Base-by-base conservation (phyloP, 2,329 filamentous ascomycete genomes). In the Trichoderma citrinoviride region DNA sequence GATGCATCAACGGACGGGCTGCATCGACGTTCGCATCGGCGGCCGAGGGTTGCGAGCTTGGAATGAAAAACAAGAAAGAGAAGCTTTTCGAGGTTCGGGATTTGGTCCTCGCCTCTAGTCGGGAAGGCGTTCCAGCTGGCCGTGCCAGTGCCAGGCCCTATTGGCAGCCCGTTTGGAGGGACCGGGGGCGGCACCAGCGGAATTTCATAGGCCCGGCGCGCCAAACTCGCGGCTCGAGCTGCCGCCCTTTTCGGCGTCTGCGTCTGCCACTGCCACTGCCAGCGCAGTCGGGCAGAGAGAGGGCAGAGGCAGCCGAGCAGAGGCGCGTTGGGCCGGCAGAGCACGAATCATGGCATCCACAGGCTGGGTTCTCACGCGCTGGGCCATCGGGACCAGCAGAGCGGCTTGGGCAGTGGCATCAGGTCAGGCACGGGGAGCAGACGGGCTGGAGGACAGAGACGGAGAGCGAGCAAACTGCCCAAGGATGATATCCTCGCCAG, bases 1-100 rank as follows among this genome's bases (percentile, higher is more conserved):
- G 43, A 43, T 47, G 63, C 57, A 47, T 55, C 21, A 54, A 44
- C 46, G 61, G 21, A 64, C 60, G 63, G 66, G 55, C 65, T 68
- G 69, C 68, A 70, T 68, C 63, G 65, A 65, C 65, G 63, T 67
- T 67, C 62, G 67, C 67, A 68, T 67, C 67, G 64, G 65, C 65
- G 44, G 43, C 60, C 41, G 50, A 50, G 58, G 17, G 60, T 27
- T 53, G 49, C 19, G 25, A 33, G 58, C 23, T 46, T 49, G 43
- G 66, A 61, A 54, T 56, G 60, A 47, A 54, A 53, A 37, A 37
- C 33, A 37, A 61, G 49, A 49, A 52, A 66, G 27, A 43, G 49
- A 52, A 53, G 63, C 49, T 58, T 60, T 60, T 65, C 44, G 55
- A 65, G 50, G 47, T 55, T 47, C 33, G 33, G 57, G 40, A 47